Evolutionary conservation across 192 early-diverging fungal species (phyloP).

Genomic region (Gamsiella multidivaricata): DNA sequence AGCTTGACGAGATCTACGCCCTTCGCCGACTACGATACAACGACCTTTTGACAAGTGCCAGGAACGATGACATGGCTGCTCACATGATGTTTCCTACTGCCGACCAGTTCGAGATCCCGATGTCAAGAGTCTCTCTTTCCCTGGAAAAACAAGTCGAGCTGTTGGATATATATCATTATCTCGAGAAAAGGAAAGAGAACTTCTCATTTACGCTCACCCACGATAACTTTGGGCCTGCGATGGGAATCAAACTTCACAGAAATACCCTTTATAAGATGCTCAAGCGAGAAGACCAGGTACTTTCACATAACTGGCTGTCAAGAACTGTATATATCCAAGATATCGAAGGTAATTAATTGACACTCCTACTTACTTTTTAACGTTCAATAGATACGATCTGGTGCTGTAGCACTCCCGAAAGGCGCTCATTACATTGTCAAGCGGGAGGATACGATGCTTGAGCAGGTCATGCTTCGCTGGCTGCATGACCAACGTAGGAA

Average conservation of each 20-base stretch:
- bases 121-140: background rate
- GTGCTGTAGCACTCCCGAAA: background rate
- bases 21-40: conserved; percentile 1
- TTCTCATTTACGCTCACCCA: background rate
- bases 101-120: background rate
- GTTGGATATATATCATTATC: conserved; percentile 17
- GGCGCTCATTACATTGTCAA: conserved; percentile 3
- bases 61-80: background rate
- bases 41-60: conserved; percentile 1
- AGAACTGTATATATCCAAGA: background rate
- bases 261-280: background rate
- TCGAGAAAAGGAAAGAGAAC: background rate
- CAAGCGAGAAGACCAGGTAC: background rate
- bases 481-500: conserved; percentile 1
- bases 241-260: background rate
- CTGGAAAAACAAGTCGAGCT: conserved; percentile 4
- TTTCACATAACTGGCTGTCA: background rate
- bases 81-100: background rate
- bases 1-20: background rate
- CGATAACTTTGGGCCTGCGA: background rate
- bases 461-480: conserved; percentile 1
- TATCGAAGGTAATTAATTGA: no score
- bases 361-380: no score
- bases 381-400: no score
- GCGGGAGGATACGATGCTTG: background rate